Conservation (phyloP, 1,139 yeast species). For the Arxiozyma slooffiae region DNA sequence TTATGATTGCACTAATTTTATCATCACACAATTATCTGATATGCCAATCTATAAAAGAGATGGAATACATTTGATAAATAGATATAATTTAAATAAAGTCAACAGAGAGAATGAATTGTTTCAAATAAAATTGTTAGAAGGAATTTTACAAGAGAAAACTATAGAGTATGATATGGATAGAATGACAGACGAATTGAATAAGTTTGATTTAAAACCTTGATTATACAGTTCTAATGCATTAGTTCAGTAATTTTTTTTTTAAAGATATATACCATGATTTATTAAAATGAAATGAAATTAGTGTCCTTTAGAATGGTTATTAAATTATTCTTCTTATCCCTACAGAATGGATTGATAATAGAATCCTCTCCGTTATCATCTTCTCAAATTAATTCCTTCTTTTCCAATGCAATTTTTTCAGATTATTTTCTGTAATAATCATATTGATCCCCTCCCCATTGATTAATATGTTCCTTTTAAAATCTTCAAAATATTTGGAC, state of each 20-base stretch:
- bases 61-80: no score
- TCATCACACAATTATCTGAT: constrained; percentile 54
- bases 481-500: constrained; percentile 10
- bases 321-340: constrained; percentile 8
- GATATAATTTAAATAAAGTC: no score
- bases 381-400: constrained; percentile 13
- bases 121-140: no score
- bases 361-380: constrained; percentile 15
- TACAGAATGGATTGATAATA: constrained; percentile 17
- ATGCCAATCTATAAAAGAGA: constrained; percentile 61
- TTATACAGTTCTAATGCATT: no score
- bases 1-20: constrained; percentile 68
- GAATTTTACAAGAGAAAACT: no score
- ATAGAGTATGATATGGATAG: no score
- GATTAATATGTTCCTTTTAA: constrained; percentile 10
- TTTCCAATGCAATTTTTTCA: constrained; percentile 11
- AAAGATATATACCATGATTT: neutral
- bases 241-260: no score
- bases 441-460: constrained; percentile 14
- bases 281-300: neutral
- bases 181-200: no score
- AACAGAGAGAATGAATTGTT: no score
- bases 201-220: no score
- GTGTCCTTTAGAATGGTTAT: constrained; percentile 5
- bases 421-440: constrained; percentile 14